Percentiles rank a stretch among this genome's conserved stretches.
Evolutionary conservation across 164 flowering plant species (phyloP).

Genomic region (Vitis rupestris): DNA sequence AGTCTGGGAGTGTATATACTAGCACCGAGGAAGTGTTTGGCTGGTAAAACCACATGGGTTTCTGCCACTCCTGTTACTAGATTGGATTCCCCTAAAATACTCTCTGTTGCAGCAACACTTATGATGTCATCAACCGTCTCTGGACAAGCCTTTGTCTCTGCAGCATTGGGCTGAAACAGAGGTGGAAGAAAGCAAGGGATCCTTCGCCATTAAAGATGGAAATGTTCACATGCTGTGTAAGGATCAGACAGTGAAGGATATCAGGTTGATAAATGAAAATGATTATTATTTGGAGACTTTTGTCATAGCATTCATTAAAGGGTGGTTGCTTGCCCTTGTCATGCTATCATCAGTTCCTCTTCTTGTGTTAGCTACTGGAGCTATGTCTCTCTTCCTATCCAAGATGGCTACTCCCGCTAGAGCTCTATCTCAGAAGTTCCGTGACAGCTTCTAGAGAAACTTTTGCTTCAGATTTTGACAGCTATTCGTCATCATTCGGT

Average conservation of each 20-base stretch:
- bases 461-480: too few species aligned
- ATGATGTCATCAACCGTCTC: slow-evolving; percentile 38
- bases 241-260: slow-evolving; percentile 32
- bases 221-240: slow-evolving; percentile 7
- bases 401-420: slow-evolving; percentile 33
- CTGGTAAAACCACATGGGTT: slow-evolving; percentile 31
- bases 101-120: slow-evolving; percentile 28
- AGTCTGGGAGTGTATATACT: slow-evolving; percentile 50
- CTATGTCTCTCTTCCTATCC: too few species aligned
- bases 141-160: too few species aligned
- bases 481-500: too few species aligned
- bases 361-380: slow-evolving; percentile 21
- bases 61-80: slow-evolving; percentile 40
- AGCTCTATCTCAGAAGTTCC: slow-evolving; percentile 41
- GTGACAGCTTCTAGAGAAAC: too few species aligned
- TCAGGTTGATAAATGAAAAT: too few species aligned
- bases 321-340: slow-evolving; percentile 34
- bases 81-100: slow-evolving; percentile 44
- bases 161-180: too few species aligned
- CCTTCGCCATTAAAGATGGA: too few species aligned
- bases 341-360: slow-evolving; percentile 30
- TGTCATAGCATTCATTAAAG: slow-evolving; percentile 25
- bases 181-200: too few species aligned
- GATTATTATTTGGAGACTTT: slow-evolving; percentile 2
- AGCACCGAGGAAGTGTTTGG: slow-evolving; percentile 47